A percentile compares a stretch with the other conserved stretches of the same genome.
Conservation (phyloP, 164 flowering plant species). For the Nymphaea colorata region DNA sequence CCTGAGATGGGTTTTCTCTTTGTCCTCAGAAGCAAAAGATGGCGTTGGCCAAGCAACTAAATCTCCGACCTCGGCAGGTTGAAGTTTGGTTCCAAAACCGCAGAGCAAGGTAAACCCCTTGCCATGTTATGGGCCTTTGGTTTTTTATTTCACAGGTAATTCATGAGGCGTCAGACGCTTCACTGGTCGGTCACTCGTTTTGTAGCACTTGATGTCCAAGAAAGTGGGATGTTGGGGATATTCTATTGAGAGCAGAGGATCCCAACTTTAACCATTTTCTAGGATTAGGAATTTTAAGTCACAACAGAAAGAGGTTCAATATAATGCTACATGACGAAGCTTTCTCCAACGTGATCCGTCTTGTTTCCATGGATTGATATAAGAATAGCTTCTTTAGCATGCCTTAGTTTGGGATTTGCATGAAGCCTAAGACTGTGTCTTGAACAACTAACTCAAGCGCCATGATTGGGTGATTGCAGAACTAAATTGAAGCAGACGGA, state of each 20-base stretch:
- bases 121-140: neutral
- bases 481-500: constrained; percentile 37
- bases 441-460: neutral
- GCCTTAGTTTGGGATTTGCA: no score
- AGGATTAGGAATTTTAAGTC: neutral
- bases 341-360: no score
- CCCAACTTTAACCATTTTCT: neutral
- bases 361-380: no score
- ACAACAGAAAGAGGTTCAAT: no score
- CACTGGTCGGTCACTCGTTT: neutral
- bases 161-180: no score
- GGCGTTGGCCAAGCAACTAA: constrained; percentile 66
- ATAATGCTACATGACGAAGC: no score
- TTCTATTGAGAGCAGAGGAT: neutral
- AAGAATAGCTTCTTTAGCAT: no score
- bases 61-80: constrained; percentile 64
- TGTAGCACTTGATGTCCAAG: neutral
- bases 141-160: no score
- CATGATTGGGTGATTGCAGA: constrained; percentile 7
- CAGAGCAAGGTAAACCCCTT: constrained; percentile 54
- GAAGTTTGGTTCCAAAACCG: constrained; percentile 92
- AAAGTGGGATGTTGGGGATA: neutral
- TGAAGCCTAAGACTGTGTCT: neutral
- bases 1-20: neutral
- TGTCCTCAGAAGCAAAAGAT: constrained; percentile 62